Evolutionary conservation across 2,329 filamentous ascomycete genomes (phyloP).

Genomic region (Curvularia verruculosa): DNA sequence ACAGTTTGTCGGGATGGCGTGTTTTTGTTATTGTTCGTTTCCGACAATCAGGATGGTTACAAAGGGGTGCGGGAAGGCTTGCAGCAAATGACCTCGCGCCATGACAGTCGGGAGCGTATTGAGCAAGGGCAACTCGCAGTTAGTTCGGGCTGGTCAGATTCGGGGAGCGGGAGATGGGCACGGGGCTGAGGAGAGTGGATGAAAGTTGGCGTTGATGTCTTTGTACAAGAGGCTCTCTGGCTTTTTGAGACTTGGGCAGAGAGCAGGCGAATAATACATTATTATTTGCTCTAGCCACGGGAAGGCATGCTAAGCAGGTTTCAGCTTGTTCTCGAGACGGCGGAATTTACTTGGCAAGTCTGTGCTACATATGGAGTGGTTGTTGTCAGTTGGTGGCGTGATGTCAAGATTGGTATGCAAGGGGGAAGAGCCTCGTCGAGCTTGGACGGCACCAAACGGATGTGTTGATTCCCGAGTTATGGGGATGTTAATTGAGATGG

Average conservation of each 20-base stretch:
- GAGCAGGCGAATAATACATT: not conserved
- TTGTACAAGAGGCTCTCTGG: not conserved
- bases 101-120: not conserved
- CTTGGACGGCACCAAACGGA: not conserved
- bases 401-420: constrained; percentile 9
- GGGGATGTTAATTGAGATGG: not conserved
- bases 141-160: not conserved
- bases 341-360: not conserved
- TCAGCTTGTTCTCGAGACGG: not conserved
- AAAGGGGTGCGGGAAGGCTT: constrained; percentile 12
- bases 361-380: not conserved
- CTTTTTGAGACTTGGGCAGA: not conserved
- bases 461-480: not conserved
- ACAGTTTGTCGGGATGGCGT: not conserved
- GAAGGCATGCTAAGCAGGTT: not conserved
- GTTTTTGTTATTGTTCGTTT: constrained; percentile 7
- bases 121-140: not conserved
- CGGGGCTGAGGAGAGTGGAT: not conserved
- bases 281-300: not conserved
- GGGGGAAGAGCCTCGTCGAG: constrained; percentile 9
- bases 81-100: not conserved
- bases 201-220: not conserved
- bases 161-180: not conserved
- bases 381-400: not conserved
- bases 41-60: constrained; percentile 9